phyloP scores from a whole-genome alignment of 78 protist genomes.

The Cyanophora paradoxa region DNA sequence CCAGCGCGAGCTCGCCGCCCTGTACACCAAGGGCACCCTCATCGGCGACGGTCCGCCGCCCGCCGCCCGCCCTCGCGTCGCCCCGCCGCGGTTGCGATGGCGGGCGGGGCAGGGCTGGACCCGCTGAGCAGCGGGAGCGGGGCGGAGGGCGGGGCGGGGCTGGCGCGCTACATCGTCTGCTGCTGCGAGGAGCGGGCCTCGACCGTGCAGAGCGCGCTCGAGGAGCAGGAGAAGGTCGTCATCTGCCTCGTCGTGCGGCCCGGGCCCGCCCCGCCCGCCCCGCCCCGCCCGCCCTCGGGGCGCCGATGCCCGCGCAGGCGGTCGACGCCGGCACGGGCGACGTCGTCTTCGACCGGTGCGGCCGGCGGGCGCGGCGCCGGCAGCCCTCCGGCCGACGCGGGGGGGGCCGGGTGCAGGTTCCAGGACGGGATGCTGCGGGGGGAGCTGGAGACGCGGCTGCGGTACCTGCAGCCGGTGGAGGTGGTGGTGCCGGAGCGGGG shows the following conservation, averaged over 20 bases:
- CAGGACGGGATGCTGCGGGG: constrained; percentile 12
- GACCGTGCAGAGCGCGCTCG: background rate
- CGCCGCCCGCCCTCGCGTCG: too few relatives aligned
- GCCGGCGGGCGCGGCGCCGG: too few relatives aligned
- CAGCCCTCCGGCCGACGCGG: constrained; percentile 3
- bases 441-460: constrained; percentile 24
- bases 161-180: background rate
- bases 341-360: too few relatives aligned
- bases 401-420: background rate
- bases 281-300: too few relatives aligned
- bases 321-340: too few relatives aligned
- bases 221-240: background rate
- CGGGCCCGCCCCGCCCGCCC: background rate
- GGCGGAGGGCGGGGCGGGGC: too few relatives aligned
- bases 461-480: constrained; percentile 15
- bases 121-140: too few relatives aligned
- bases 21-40: constrained; percentile 64
- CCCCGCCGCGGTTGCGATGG: too few relatives aligned
- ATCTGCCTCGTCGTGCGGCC: background rate
- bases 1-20: constrained; percentile 43
- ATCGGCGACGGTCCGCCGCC: constrained; percentile 32
- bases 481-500: background rate
- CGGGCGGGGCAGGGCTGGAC: too few relatives aligned
- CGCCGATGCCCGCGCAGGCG: background rate
- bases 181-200: background rate